Base-by-base conservation (phyloP, 164 flowering plant species). In the Paratinospora sagittata region DNA sequence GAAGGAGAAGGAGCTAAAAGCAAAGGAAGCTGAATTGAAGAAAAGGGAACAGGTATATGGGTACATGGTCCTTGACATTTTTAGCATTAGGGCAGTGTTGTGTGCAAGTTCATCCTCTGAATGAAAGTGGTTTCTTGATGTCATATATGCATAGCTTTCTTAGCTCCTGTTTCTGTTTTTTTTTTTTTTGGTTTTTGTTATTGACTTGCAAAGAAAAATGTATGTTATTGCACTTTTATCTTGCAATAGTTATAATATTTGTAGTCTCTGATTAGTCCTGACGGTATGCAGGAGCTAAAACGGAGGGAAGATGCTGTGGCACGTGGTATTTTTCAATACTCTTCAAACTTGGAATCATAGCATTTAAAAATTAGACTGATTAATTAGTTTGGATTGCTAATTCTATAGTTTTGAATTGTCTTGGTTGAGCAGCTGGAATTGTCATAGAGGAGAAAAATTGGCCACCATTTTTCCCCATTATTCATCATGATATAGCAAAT, bases 281-380 rank as follows among this genome's bases (percentile, higher is more conserved):
- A 63, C 81, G 67, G 41, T 49, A 6, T 78, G 73, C 80, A 95
- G 98, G 97, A 86, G 39, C 77, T 96, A 30, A 91, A 81, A 79
- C 80, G 98, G 78, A 91, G 79, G 84, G 98, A 96, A 85, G 99
- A 96, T 65, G 98, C 98, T 78, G 96, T 89, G 49, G 88, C 93
- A 69, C 85, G 92, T 79, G 99, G 99, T 95, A 79, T 55, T 36
- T 66, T 11, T 21, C 63, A 12, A 3, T 34, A 12, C 27, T 67
- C 6, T 43, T 19, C 24, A 11, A 19, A 3, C 8, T 19, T 52
- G 17, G 6, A 11, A 17, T 26, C 8, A 27, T 63, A 16, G 24
- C 65, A 2, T 36, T 7, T 13, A 17, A 9, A 43, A 43, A 12
- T 9, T 52, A 0, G 13, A 30, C 45, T 34, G 23, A 36, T 13